Base-by-base conservation (phyloP, 2,329 filamentous ascomycete species). In the Aureobasidium sp. region DNA sequence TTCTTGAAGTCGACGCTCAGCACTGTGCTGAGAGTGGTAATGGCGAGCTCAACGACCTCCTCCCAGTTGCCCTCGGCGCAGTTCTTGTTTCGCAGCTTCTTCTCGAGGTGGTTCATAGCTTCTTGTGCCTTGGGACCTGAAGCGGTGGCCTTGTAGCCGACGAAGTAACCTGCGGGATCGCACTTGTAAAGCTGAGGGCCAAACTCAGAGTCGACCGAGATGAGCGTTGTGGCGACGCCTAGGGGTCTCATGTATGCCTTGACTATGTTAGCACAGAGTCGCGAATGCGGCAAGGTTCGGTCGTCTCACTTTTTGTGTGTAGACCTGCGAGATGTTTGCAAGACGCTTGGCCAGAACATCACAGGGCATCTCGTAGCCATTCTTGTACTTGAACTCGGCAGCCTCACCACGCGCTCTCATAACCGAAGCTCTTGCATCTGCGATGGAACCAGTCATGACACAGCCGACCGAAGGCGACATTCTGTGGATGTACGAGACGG, bases 1-100 rank as follows among this genome's bases (percentile, higher is more conserved):
- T 97, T 97, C 85, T 99, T 99, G 83, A 99, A 99, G 76, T 99
- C 94, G 76, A 97, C 96, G 77, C 93, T 97, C 66, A 99, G 83
- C 64, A 99, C 92, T 39, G 90, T 96, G 84, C 92, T 96, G 75
- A 99, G 80, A 7, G 94, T 93, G 48, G 91, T 90, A 75, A 99
- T 99, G 63, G 90, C 94, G 70, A 97, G 83, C 81, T 99, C 94
- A 54, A 99, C 93, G 54, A 99, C 94, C 64, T 99, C 94, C 77
- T 96, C 90, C 94, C 94, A 99, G 72, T 81, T 87, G 64, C 94
- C 94, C 62, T 94, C 89, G 39, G 93, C 94, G 70, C 84, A 82
- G 72, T 97, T 92, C 86, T 97, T 97, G 86, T 96, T 97, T 82
- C 97, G 96, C 76, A 99, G 86, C 84, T 97, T 97, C 87, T 97